Conservation (phyloP, 2,329 filamentous ascomycete species). For the Sclerotinia trifoliorum region DNA sequence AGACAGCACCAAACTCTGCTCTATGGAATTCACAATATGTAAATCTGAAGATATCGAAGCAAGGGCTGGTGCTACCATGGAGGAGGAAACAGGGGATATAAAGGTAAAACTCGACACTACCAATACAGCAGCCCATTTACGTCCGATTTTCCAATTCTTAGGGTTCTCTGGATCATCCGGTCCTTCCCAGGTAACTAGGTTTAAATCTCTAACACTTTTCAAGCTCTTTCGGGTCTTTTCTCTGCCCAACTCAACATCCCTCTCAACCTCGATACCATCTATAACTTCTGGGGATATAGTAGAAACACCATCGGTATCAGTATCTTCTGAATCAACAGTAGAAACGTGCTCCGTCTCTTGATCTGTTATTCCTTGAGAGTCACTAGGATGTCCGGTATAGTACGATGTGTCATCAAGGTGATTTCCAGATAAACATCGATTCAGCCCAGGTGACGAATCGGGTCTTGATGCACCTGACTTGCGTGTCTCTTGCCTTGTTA, state of each 20-base stretch:
- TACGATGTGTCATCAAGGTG: conserved; percentile 32
- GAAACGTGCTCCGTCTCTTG: not conserved
- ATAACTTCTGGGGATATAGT: conserved; percentile 31
- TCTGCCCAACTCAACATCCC: conserved; percentile 35
- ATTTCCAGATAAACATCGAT: conserved; percentile 30
- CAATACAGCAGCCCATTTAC: conserved; percentile 51
- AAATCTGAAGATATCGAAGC: conserved; percentile 53
- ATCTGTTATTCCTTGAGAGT: not conserved
- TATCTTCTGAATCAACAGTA: conserved; percentile 14
- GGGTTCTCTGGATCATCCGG: conserved; percentile 35
- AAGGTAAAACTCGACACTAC: conserved; percentile 48
- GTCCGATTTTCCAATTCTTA: conserved; percentile 33
- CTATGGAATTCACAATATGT: conserved; percentile 48
- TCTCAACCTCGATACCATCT: conserved; percentile 32
- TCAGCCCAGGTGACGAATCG: conserved; percentile 23
- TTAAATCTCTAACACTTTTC: conserved; percentile 32
- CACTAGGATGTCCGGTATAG: conserved; percentile 14
- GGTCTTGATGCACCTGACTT: conserved; percentile 24
- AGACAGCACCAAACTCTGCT: conserved; percentile 48
- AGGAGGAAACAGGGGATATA: conserved; percentile 52
- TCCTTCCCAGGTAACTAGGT: conserved; percentile 35
- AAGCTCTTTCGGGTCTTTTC: conserved; percentile 25
- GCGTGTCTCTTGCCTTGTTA: conserved; percentile 9
- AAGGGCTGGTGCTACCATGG: conserved; percentile 55
- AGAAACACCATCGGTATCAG: conserved; percentile 13